phyloP scores from a whole-genome alignment of 2,329 filamentous ascomycete genomes.

The Lachnellula subtilissima region DNA sequence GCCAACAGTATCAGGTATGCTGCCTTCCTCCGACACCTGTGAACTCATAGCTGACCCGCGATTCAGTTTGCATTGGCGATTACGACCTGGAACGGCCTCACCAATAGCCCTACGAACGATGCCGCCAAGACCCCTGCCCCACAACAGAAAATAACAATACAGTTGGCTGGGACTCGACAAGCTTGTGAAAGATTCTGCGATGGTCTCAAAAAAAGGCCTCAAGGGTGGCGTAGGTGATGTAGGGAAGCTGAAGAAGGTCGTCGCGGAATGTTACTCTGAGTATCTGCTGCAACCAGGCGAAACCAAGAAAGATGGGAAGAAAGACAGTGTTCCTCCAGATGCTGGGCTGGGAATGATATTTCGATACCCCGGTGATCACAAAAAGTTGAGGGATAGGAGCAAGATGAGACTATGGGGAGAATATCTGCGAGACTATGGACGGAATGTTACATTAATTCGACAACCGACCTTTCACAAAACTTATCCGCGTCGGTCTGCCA shows the following conservation, averaged over 20 bases:
- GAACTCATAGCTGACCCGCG: constrained; percentile 17
- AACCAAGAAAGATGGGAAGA: constrained; percentile 53
- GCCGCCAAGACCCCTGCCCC: constrained; percentile 33
- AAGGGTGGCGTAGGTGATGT: constrained; percentile 84
- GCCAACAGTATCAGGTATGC: constrained; percentile 71
- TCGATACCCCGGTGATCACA: constrained; percentile 88
- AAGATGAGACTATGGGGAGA: constrained; percentile 98
- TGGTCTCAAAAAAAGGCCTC: constrained; percentile 81
- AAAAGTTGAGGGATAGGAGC: constrained; percentile 87
- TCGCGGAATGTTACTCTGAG: constrained; percentile 86
- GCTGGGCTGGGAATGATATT: constrained; percentile 90
- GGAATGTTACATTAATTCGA: constrained; percentile 85
- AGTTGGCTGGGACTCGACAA: constrained; percentile 82
- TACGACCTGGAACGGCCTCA: constrained; percentile 85
- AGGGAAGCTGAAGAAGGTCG: constrained; percentile 74
- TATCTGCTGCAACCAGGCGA: constrained; percentile 65
- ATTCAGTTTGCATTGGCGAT: constrained; percentile 80
- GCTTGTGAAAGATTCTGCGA: constrained; percentile 96
- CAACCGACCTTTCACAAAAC: constrained; percentile 98
- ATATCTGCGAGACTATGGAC: constrained; percentile 90
- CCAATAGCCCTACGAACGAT: constrained; percentile 50
- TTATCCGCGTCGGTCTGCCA: constrained; percentile 90
- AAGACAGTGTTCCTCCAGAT: constrained; percentile 59
- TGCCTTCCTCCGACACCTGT: not conserved
- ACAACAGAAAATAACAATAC: constrained; percentile 85